Evolutionary conservation across 108 stramenopile genomes (phyloP), one percentile per base, ranked within the genome.

Genomic region (Nannochloropsis oceanica): DNA sequence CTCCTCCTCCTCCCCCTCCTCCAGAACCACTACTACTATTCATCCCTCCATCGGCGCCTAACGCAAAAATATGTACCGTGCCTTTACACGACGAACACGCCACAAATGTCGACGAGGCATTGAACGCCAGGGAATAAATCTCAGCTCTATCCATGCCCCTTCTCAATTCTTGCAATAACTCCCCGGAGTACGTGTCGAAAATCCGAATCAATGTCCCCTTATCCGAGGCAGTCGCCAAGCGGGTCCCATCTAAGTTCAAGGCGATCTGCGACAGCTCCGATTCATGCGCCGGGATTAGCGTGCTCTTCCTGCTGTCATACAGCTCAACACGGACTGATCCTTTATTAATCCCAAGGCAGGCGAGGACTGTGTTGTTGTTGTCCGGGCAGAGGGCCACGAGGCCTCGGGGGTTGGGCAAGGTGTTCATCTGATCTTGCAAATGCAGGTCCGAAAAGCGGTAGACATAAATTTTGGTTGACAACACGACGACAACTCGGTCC

Each of bases 251-350:
- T 43, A 89, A 92, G 81, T 94, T 96, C 84, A 99, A 85, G 27
- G 93, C 92, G 43, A 90, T 86, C 89, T 90, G 90, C 12, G 95
- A 93, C 80, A 99, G 89, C 80, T 93, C 92, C 46, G 94, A 89
- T 88, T 98, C 97, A 86, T 99, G 99, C 18, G 99, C 99, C 44
- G 95, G 93, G 44, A 99, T 91, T 34, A 97, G 89, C 80, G 93
- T 93, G 26, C 94, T 94, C 86, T 95, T 94, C 27, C 96, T 91
- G n/a, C 88, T 50, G 20, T 96, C 96, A 87, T 97, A 97, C 43
- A 99, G 87, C 91, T 99, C 97, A 13, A 99, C 95, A 27, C 96
- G 93, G 8, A 98, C 96, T 83, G 96, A 94, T 34, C 99, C 99
- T 8, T 89, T 44, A 34, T 92, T 92, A 2, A 94, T 92, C 43